Conservation (phyloP, 129 eudicot genomes). For the Heracleum sosnowskyi region DNA sequence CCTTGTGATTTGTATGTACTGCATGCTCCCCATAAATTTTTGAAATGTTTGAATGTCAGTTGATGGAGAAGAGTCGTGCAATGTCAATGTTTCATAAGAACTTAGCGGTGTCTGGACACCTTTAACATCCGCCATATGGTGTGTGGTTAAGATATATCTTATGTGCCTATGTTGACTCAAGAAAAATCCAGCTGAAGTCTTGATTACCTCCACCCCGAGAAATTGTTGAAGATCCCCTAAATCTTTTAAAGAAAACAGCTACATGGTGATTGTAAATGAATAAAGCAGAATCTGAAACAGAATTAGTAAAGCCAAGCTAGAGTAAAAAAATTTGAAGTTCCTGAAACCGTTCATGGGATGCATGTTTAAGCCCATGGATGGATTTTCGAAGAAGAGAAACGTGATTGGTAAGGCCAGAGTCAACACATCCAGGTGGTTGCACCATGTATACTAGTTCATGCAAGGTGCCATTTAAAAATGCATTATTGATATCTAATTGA, state of each 20-base stretch:
- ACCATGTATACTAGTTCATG: neutral
- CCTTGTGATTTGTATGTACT: no score
- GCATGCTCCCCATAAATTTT: neutral
- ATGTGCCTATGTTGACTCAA: neutral
- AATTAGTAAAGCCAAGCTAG: neutral
- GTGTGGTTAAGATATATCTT: neutral
- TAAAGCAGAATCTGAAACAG: neutral
- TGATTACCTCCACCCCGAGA: neutral
- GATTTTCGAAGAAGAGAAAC: neutral
- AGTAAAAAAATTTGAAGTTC: neutral
- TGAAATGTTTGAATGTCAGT: neutral
- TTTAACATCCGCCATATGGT: neutral
- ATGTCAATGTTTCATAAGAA: neutral
- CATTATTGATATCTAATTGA: neutral
- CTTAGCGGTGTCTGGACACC: neutral
- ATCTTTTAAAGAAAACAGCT: neutral
- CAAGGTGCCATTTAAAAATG: neutral
- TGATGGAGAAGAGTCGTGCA: neutral
- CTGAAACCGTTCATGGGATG: neutral
- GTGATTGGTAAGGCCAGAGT: no score
- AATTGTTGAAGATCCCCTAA: neutral
- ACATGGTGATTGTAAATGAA: no score
- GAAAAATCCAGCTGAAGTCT: neutral
- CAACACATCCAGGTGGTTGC: neutral
- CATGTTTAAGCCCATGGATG: neutral